These are phyloP conservation scores for Entoloma clypeatum DNA, from an alignment of 1,284 basidiomycete species.

Conservation along the genomic window DNA sequence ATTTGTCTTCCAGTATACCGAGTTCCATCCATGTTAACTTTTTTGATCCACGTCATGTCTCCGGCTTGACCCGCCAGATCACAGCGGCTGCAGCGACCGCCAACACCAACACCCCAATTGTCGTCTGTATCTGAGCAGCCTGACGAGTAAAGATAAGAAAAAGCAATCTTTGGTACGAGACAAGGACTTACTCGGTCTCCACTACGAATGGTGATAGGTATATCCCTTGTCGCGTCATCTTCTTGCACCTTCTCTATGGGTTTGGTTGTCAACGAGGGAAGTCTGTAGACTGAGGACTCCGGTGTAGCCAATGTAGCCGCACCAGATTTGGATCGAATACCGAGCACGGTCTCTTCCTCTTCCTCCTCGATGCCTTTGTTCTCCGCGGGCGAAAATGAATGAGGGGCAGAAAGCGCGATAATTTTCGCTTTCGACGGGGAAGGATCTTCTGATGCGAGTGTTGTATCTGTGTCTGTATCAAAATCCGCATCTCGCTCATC, in stretches of 20 bases:
- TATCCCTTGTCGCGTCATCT: conserved; percentile 7
- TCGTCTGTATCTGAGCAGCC: conserved; percentile 39
- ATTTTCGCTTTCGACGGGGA: conserved; percentile 7
- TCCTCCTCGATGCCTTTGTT: conserved; percentile 18
- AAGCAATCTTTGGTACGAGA: too few species aligned
- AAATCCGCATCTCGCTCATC: conserved; percentile 18
- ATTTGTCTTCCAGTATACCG: too few species aligned
- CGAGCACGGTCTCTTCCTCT: conserved; percentile 19
- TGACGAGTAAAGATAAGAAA: conserved; percentile 1
- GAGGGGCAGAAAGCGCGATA: conserved; percentile 3
- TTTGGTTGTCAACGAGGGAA: conserved; percentile 9
- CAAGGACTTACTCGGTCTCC: conserved; percentile 21
- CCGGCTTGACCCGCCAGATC: conserved; percentile 26
- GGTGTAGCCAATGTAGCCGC: conserved; percentile 29
- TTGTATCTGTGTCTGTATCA: conserved; percentile 29
- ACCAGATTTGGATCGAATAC: conserved; percentile 16
- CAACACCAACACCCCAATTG: conserved; percentile 56
- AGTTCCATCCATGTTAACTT: too few species aligned
- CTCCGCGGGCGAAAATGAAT: conserved; percentile 13
- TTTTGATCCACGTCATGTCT: too few species aligned
- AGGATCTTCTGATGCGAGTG: conserved; percentile 24
- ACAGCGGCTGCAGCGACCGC: conserved; percentile 65
- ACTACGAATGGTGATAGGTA: conserved; percentile 7
- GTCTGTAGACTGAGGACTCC: conserved; percentile 28
- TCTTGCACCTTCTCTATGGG: conserved; percentile 6